Base-by-base conservation (phyloP, 2,329 filamentous ascomycete species). In the Metarhizium rileyi region DNA sequence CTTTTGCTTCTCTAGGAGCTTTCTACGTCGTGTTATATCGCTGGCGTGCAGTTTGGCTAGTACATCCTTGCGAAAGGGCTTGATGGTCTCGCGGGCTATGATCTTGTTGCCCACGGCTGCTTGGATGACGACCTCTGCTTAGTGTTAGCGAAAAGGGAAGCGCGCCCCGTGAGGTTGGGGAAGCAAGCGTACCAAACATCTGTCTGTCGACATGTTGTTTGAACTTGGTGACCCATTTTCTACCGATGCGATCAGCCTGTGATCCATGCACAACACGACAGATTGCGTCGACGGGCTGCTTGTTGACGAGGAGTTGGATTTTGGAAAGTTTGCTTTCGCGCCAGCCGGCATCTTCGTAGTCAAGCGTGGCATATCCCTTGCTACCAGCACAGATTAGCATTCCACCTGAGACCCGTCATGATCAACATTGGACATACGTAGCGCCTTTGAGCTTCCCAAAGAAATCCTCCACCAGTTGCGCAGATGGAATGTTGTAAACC, bases 291-390 rank as follows among this genome's bases (percentile, higher is more conserved):
- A 98, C 93, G 0, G 93, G 87, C 25, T 80, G 76, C 66, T 93
- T 94, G 68, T 98, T 98, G 55, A 98, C 91, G 7, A 97, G 78
- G 2, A 98, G 74, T 65, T 96, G 90, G 33, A 98, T 76, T 68
- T 96, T 97, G 53, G 88, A 81, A 38, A 98, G 82, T 53, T 83
- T 82, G 61, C 86, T 88, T 52, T 79, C 71, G 22, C 85, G 81
- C 80, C 90, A 98, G 0, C 87, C 91, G 0, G 90, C 86, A 59
- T 98, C 93, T 69, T 98, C 93, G 64, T 98, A 98, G 66, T 98
- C 93, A 5, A 98, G 78, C 33, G 87, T 93, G 0, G 93, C 93
- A 60, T 98, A 98, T 10, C 93, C 93, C 65, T 95, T 96, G 2
- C 69, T 71, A 46, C 48, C 22, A 16, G 9, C n/a, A 23, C n/a